phyloP scores from a whole-genome alignment of 768 basidiomycete genomes.

The Gymnopilus junonius region DNA sequence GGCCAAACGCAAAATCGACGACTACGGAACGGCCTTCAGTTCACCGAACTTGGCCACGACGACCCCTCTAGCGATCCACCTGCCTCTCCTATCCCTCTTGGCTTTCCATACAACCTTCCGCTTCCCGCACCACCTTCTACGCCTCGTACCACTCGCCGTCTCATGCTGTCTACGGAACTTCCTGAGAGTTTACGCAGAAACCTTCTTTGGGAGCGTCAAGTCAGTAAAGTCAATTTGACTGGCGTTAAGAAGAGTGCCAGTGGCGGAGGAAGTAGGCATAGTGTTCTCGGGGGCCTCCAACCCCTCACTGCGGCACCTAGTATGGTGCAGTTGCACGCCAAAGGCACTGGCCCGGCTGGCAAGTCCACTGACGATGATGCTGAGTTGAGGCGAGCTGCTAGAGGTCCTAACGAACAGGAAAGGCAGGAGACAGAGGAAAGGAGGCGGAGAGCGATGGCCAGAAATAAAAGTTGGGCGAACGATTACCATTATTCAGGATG shows the following conservation, averaged over 20 bases:
- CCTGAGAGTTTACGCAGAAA: slow-evolving; percentile 84
- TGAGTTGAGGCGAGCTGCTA: neutral
- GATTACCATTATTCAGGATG: slow-evolving; percentile 71
- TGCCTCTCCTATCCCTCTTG: slow-evolving; percentile 54
- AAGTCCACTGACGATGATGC: neutral
- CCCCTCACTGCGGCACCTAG: slow-evolving; percentile 41
- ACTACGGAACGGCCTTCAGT: slow-evolving; percentile 2
- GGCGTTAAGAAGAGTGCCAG: slow-evolving; percentile 37
- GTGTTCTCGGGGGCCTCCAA: slow-evolving; percentile 30
- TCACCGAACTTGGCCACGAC: neutral
- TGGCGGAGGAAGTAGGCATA: slow-evolving; percentile 27
- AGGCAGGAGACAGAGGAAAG: slow-evolving; percentile 40
- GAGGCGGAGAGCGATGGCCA: slow-evolving; percentile 50
- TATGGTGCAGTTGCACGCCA: slow-evolving; percentile 46
- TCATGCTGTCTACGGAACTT: slow-evolving; percentile 85
- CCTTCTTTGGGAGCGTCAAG: slow-evolving; percentile 79
- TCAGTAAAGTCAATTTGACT: slow-evolving; percentile 55
- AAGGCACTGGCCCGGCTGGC: slow-evolving; percentile 26
- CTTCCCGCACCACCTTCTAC: slow-evolving; percentile 69
- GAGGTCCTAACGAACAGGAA: slow-evolving; percentile 26
- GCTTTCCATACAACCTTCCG: slow-evolving; percentile 77
- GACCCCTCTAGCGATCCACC: neutral
- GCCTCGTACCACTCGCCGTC: slow-evolving; percentile 82
- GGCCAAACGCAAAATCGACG: neutral
- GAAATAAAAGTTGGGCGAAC: slow-evolving; percentile 71